Conservation (phyloP, 2,329 filamentous ascomycete genomes). For the Neonectria neomacrospora region DNA sequence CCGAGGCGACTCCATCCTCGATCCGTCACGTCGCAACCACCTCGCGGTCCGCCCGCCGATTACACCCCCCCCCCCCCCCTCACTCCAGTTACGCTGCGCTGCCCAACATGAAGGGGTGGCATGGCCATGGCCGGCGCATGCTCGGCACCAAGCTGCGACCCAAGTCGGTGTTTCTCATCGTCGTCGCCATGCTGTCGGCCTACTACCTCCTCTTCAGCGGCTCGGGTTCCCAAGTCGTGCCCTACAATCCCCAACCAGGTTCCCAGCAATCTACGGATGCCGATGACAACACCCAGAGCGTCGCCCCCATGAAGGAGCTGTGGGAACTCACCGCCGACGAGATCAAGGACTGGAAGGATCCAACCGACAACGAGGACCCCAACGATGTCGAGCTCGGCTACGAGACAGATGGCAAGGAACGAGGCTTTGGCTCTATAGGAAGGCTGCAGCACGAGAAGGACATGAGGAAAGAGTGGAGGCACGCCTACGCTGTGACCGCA, state of each 20-base stretch:
- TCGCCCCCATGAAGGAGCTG: constrained; percentile 33
- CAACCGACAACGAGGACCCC: constrained; percentile 49
- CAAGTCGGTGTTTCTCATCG: constrained; percentile 55
- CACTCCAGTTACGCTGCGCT: constrained; percentile 13
- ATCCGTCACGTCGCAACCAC: constrained; percentile 14
- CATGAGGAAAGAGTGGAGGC: constrained; percentile 54
- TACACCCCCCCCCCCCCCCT: not conserved
- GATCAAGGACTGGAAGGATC: constrained; percentile 51
- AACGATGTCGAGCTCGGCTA: constrained; percentile 51
- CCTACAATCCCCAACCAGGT: constrained; percentile 26
- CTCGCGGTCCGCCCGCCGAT: constrained; percentile 18
- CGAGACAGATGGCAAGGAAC: constrained; percentile 50
- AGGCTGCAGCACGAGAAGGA: constrained; percentile 57
- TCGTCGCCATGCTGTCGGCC: constrained; percentile 53
- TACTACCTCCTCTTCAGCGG: constrained; percentile 58
- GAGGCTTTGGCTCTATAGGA: constrained; percentile 48
- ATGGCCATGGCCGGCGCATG: constrained; percentile 44
- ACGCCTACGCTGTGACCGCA: constrained; percentile 53
- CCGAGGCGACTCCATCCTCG: constrained; percentile 23
- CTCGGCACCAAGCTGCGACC: constrained; percentile 53
- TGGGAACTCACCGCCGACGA: constrained; percentile 53
- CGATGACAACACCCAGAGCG: constrained; percentile 26
- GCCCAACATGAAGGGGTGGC: constrained; percentile 49
- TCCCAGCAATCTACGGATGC: constrained; percentile 7
- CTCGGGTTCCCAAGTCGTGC: constrained; percentile 50